Conservation (phyloP, 345 rosid genomes). For the Cochlearia excelsa region DNA sequence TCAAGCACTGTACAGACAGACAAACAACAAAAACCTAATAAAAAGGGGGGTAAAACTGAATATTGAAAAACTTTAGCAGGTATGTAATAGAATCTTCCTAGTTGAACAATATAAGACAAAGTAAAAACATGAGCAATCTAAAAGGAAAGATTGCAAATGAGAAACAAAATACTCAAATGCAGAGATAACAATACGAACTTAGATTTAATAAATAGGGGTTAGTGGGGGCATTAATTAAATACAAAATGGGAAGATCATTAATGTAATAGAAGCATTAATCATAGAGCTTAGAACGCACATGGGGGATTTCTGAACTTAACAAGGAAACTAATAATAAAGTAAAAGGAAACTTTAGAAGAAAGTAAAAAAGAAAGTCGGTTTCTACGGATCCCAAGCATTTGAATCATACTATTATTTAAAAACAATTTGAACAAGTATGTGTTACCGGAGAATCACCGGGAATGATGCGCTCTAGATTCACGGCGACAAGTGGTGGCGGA, state of each 20-base stretch:
- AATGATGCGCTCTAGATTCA: not conserved
- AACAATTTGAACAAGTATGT: not conserved
- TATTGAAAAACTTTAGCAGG: conserved; percentile 21
- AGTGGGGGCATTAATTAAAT: not conserved
- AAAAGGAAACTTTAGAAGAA: conserved; percentile 13
- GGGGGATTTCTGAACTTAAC: conserved; percentile 22
- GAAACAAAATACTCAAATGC: not conserved
- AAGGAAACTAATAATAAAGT: conserved; percentile 3
- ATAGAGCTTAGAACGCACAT: conserved; percentile 10
- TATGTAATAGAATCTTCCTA: not conserved
- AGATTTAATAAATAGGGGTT: conserved; percentile 18
- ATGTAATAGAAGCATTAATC: not conserved
- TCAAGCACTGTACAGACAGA: conserved; percentile 16
- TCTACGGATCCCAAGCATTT: conserved; percentile 25
- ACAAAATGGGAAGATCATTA: no score
- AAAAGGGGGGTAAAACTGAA: not conserved
- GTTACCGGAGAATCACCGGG: conserved; percentile 8
- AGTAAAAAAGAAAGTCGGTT: conserved; percentile 28
- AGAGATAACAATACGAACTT: conserved; percentile 8
- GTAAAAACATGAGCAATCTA: not conserved
- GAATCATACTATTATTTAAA: not conserved
- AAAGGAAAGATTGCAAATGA: not conserved
- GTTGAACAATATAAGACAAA: not conserved
- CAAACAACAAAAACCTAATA: conserved; percentile 1
- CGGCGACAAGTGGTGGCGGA: not conserved